Conservation (phyloP, 768 basidiomycete genomes). For the Hydnomerulius pinastri region DNA sequence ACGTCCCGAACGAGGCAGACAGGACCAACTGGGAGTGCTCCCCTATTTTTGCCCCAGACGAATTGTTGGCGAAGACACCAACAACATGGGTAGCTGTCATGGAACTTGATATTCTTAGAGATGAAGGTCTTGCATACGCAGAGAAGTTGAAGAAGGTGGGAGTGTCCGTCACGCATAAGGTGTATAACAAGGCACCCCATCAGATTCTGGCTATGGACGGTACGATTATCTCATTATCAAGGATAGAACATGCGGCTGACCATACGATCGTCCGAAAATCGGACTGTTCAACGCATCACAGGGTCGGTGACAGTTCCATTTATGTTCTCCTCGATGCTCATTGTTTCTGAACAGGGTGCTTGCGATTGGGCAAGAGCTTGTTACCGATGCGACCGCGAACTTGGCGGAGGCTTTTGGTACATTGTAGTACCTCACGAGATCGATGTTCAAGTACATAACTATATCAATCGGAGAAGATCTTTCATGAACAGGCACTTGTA, state of each 20-base stretch:
- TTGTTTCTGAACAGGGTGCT: conserved; percentile 33
- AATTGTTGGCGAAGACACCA: conserved; percentile 52
- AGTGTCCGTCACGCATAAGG: conserved; percentile 52
- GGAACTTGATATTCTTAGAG: conserved; percentile 69
- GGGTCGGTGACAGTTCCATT: conserved; percentile 19
- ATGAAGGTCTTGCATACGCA: conserved; percentile 68
- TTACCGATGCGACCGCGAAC: conserved; percentile 38
- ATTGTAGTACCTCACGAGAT: neutral
- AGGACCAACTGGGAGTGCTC: conserved; percentile 71
- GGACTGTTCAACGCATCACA: conserved; percentile 6
- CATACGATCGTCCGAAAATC: too few species aligned
- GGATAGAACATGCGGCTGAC: neutral
- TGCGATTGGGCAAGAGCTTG: conserved; percentile 37
- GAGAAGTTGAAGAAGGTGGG: conserved; percentile 56
- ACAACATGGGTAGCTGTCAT: conserved; percentile 66
- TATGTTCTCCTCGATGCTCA: conserved; percentile 8
- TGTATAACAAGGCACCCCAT: conserved; percentile 69
- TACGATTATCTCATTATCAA: conserved; percentile 32
- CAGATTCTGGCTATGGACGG: conserved; percentile 78
- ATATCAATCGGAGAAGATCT: neutral
- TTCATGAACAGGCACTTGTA: neutral
- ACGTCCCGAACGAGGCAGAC: conserved; percentile 63
- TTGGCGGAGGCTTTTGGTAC: conserved; percentile 35
- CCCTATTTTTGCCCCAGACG: conserved; percentile 66
- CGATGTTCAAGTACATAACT: neutral